Base-by-base conservation (phyloP, 2,329 filamentous ascomycete species). In the Thelonectria rubi region DNA sequence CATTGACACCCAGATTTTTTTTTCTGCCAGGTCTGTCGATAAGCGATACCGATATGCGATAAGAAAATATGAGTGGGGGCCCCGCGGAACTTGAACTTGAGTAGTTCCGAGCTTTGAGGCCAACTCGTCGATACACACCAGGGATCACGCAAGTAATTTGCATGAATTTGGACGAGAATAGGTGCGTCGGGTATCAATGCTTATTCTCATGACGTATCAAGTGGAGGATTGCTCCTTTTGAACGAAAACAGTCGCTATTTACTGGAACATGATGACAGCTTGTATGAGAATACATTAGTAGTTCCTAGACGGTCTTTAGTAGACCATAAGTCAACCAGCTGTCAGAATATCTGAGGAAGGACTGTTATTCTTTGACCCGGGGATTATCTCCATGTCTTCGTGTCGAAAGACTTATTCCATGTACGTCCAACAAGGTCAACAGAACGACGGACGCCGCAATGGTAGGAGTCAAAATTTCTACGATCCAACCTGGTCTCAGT, bases 21-120 rank as follows among this genome's bases (percentile, higher is more conserved):
- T 66, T 51, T 64, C 58, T 40, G 55, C 47, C 60, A 57, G 55
- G 37, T 39, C 57, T 37, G 46, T 34, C 58, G 70, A 73, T 73
- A 73, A 72, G 68, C 51, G 69, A 72, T 72, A 73, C 66, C 26
- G 15, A 20, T 43, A 57, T 50, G 39, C 60, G 70, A 73, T 73
- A 73, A 72, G 66, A 60, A 69, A 73, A 73, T 72, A 72, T 65
- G 26, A 15, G 56, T 14, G 34, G 34, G 34, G 62, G 58, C 54
- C 65, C 68, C 46, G 60, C 55, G 15, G 59, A 52, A 10, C 26
- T 30, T 55, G 59, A 45, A 47, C 34, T 47, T 51, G 55, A 32
- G 47, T 39, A 58, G 39, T 40, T 47, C 34, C 46, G 18, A 53
- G 47, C 55, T n/a, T 15, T 18, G 30, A 24, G 30, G 49, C 60